Evolutionary conservation across 805 yeast species (phyloP).

Genomic region (Dipodascus geniculatus): DNA sequence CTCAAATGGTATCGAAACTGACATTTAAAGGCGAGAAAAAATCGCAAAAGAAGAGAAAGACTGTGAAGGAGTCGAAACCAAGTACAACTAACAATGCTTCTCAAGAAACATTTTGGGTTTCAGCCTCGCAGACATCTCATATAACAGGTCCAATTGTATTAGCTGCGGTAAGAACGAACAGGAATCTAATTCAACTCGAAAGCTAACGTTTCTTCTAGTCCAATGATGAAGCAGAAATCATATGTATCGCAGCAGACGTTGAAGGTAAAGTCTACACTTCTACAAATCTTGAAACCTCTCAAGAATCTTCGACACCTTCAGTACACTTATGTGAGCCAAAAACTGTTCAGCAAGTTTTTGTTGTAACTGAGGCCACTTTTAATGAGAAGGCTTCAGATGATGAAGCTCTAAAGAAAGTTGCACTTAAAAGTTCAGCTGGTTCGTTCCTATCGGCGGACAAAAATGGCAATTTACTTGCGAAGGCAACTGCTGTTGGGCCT

Average conservation of each 20-base stretch:
- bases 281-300: slow-evolving; percentile 12
- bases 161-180: slow-evolving; percentile 9
- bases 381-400: slow-evolving; percentile 2
- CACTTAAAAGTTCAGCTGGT: slow-evolving; percentile 23
- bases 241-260: slow-evolving; percentile 15
- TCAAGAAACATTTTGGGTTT: slow-evolving; percentile 17
- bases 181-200: too few species aligned
- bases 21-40: slow-evolving; percentile 29
- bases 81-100: slow-evolving; percentile 4
- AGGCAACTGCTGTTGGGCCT: slow-evolving; percentile 26
- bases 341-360: slow-evolving; percentile 26
- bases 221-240: slow-evolving; percentile 4
- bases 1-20: slow-evolving; percentile 27
- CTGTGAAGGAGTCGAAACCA: not conserved
- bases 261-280: slow-evolving; percentile 17
- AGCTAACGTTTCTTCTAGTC: too few species aligned
- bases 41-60: slow-evolving; percentile 13
- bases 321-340: slow-evolving; percentile 22
- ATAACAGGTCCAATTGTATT: slow-evolving; percentile 27
- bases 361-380: slow-evolving; percentile 13
- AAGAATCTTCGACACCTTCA: slow-evolving; percentile 3
- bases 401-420: slow-evolving; percentile 8
- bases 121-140: slow-evolving; percentile 21
- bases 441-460: slow-evolving; percentile 19
- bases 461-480: slow-evolving; percentile 17